Percentiles rank a stretch among this genome's conserved stretches.
Evolutionary conservation across 805 yeast species (phyloP).

Genomic region (Saccharomycopsis guyanensis): DNA sequence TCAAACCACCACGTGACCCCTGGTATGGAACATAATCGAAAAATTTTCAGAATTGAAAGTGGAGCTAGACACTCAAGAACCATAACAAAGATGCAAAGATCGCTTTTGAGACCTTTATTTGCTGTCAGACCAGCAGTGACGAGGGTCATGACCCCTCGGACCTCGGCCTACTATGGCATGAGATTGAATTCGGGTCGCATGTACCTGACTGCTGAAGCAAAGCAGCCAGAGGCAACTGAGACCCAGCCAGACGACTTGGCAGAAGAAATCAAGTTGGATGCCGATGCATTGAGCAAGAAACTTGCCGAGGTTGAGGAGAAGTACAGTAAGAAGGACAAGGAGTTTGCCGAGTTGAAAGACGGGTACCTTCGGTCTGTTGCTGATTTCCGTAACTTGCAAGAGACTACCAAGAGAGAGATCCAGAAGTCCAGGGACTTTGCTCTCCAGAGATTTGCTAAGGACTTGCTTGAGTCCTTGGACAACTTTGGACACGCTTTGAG

Average conservation of each 20-base stretch:
- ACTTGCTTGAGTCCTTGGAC: constrained; percentile 80
- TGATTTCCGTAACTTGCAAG: constrained; percentile 89
- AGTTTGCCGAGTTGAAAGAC: constrained; percentile 75
- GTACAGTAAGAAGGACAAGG: constrained; percentile 56
- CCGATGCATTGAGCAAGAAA: constrained; percentile 14
- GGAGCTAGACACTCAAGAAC: no score
- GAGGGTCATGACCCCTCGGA: background rate
- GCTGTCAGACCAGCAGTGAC: background rate
- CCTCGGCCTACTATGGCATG: background rate
- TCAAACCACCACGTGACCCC: no score
- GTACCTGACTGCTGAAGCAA: constrained; percentile 1
- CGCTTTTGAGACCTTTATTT: background rate
- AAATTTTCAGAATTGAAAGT: no score
- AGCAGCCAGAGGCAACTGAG: constrained; percentile 1
- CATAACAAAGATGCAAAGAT: background rate
- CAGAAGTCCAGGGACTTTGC: constrained; percentile 88
- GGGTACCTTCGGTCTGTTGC: constrained; percentile 78
- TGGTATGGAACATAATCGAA: no score
- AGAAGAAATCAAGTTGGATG: background rate
- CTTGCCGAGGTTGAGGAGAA: constrained; percentile 41
- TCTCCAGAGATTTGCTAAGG: constrained; percentile 85
- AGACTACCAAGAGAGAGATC: constrained; percentile 78
- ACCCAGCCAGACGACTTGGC: background rate
- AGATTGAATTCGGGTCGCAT: background rate
- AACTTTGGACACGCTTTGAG: constrained; percentile 81